Evolutionary conservation across 1,284 basidiomycete genomes (phyloP), one percentile per base, ranked within the genome.

Genomic region (Puccinia novopanici): DNA sequence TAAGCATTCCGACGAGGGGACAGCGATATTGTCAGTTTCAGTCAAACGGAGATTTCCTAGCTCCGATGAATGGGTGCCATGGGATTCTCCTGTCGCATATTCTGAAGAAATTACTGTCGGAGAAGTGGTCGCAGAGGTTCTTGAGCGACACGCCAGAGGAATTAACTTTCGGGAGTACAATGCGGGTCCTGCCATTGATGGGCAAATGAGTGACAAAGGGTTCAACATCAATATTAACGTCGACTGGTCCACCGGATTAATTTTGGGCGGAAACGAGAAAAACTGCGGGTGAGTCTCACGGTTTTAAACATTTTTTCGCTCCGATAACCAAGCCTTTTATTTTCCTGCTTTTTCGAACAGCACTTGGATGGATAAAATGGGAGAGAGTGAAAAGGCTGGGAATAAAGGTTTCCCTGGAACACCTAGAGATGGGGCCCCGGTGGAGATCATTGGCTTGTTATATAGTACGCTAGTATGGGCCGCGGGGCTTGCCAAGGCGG

Each of bases 361-460:
- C 50, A 95, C 94, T 0, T 96, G 94, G 94, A 94, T 95, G 93
- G 94, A 96, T 88, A 96, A 96, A 89, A 96, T 94, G 92, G 95
- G 95, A 59, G 94, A 95, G 84, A 94, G 92, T 0, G 88, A 88
- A 81, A 93, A 91, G 84, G 95, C 97, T 10, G 93, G 94, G 2
- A 98, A 93, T 82, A 96, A 95, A 86, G 97, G 96, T 27, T 87
- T 92, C 37, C 96, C 96, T 6, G 96, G 94, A 17, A 96, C 95
- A 0, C 95, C 96, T 1, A 89, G 96, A 83, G 95, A 99, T 85
- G 96, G 96, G 22, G 93, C 96, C 0, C 95, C 96, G 0, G 89
- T 99, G 50, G 96, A 99, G 87, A 98, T 99, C 82, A 95, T 92
- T 0, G 96, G 95, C 17, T 87, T 99, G 81, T 86, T 96, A 83